Evolutionary conservation across 352 stramenopile species (phyloP).

Genomic region (Phytophthora cryptogea): DNA sequence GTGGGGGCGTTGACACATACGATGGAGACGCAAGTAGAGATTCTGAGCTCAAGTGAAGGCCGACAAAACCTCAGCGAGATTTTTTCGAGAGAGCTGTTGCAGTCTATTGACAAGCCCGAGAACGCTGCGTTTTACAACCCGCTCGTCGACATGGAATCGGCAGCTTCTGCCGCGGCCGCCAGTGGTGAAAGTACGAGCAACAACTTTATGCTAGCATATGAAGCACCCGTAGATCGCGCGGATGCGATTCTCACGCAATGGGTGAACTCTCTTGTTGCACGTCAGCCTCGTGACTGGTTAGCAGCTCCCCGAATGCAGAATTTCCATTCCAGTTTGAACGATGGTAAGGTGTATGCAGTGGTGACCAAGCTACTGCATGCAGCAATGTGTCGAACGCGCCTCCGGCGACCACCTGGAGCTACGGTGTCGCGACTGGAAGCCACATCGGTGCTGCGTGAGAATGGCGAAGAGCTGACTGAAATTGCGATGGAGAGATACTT

Average conservation of each 20-base stretch:
- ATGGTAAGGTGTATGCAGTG: conserved; percentile 57
- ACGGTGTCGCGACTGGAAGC: conserved; percentile 53
- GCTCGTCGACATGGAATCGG: conserved; percentile 48
- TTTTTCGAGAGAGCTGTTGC: conserved; percentile 66
- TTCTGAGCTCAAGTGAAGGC: conserved; percentile 63
- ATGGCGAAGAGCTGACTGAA: conserved; percentile 79
- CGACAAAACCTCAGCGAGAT: conserved; percentile 64
- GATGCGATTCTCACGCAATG: conserved; percentile 79
- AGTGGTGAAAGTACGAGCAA: conserved; percentile 5
- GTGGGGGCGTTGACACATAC: conserved; percentile 43
- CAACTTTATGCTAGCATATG: conserved; percentile 39
- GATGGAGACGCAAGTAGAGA: conserved; percentile 66
- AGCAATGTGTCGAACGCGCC: conserved; percentile 60
- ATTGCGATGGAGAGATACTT: conserved; percentile 79
- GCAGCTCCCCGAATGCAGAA: conserved; percentile 55
- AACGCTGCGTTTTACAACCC: conserved; percentile 69
- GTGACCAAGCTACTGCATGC: conserved; percentile 70
- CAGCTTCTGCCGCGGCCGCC: conserved; percentile 1
- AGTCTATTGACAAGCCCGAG: conserved; percentile 68
- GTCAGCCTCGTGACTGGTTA: conserved; percentile 59
- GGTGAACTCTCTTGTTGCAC: conserved; percentile 64
- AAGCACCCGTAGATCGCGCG: conserved; percentile 62
- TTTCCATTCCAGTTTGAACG: conserved; percentile 67
- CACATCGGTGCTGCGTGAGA: conserved; percentile 69
- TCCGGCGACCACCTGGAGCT: conserved; percentile 33